phyloP scores from a whole-genome alignment of 345 rosid genomes.

The Salix viminalis region DNA sequence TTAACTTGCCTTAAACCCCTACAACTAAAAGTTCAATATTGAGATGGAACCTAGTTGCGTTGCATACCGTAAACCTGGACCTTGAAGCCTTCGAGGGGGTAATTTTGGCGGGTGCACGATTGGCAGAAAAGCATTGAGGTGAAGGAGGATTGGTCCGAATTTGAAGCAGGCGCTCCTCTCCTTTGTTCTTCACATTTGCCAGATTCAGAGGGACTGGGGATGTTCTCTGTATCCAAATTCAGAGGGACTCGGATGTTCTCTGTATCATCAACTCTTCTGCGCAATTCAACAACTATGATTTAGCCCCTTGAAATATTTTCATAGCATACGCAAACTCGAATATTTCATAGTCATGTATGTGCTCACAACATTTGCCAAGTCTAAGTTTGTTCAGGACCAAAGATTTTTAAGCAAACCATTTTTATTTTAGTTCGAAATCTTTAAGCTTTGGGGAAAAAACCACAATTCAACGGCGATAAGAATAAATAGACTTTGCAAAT shows the following conservation, averaged over 20 bases:
- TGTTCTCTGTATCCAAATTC: slow-evolving; percentile 62
- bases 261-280: slow-evolving; percentile 49
- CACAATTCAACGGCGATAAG: not conserved
- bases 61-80: slow-evolving; percentile 58
- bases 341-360: not conserved
- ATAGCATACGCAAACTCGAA: not conserved
- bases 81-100: slow-evolving; percentile 44
- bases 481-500: not conserved
- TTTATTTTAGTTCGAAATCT: not conserved
- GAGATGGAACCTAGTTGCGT: slow-evolving; percentile 2
- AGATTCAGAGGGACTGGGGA: slow-evolving; percentile 41
- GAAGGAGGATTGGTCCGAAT: slow-evolving; percentile 93
- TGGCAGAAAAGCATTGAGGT: slow-evolving; percentile 91
- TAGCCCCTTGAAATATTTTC: not conserved
- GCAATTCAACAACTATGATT: not conserved
- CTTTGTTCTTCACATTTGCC: slow-evolving; percentile 51
- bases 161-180: slow-evolving; percentile 51
- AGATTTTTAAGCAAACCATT: not conserved
- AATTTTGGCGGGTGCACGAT: slow-evolving; percentile 29
- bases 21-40: not conserved
- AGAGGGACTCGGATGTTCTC: slow-evolving; percentile 47
- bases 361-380: not conserved
- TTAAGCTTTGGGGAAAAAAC: not conserved
- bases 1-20: not conserved
- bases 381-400: not conserved